A percentile compares a stretch with the other conserved stretches of the same genome.
Evolutionary conservation across 345 rosid species (phyloP).

Genomic region (Trapa incisa): DNA sequence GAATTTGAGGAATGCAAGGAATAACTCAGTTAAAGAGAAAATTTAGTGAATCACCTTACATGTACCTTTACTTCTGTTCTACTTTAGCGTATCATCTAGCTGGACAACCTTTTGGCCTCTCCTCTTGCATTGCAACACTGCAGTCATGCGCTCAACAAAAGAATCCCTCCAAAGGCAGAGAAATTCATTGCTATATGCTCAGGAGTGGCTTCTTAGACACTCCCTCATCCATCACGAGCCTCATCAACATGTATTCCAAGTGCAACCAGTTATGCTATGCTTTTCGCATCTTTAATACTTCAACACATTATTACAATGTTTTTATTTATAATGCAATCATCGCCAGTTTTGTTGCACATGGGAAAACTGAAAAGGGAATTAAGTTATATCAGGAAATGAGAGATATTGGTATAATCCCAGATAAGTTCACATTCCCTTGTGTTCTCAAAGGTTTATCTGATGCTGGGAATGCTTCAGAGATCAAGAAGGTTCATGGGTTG

Average conservation of each 20-base stretch:
- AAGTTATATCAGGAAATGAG: constrained; percentile 35
- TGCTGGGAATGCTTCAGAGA: constrained; percentile 28
- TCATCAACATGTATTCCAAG: constrained; percentile 44
- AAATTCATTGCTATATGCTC: constrained; percentile 39
- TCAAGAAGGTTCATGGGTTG: constrained; percentile 40
- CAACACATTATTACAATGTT: constrained; percentile 22
- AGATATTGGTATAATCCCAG: constrained; percentile 29
- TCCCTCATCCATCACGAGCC: constrained; percentile 41
- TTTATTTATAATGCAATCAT: constrained; percentile 42
- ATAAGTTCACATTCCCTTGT: constrained; percentile 50
- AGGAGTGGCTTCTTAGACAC: constrained; percentile 28
- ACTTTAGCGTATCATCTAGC: background rate
- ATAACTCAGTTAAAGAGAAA: background rate
- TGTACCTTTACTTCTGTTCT: background rate
- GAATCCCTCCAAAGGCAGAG: constrained; percentile 21
- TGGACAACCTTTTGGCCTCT: constrained; percentile 5
- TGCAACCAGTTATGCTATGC: constrained; percentile 28
- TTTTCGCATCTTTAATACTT: constrained; percentile 15
- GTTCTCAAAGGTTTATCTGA: constrained; percentile 42
- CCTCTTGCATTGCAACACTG: constrained; percentile 36
- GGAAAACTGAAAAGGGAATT: constrained; percentile 25
- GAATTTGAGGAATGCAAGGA: background rate
- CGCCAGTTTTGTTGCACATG: constrained; percentile 37
- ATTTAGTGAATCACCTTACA: background rate
- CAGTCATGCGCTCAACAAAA: constrained; percentile 37